Evolutionary conservation across 805 yeast genomes (phyloP).

Genomic region (Candida ulmi): DNA sequence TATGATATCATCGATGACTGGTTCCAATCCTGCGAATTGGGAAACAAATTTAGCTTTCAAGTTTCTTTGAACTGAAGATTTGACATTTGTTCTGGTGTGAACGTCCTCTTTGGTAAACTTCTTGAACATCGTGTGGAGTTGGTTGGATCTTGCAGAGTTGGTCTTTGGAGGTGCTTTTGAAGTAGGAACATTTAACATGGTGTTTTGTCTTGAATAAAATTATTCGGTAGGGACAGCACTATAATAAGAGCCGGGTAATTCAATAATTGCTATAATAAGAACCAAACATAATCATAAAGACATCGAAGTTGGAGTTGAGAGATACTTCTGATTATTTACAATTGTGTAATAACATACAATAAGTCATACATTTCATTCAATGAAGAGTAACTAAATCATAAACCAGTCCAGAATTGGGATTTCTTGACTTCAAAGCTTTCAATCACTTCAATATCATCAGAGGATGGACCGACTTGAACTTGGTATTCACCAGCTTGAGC

Average conservation of each 20-base stretch:
- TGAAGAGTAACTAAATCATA: background rate
- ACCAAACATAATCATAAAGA: no score
- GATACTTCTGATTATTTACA: no score
- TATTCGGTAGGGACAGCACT: background rate
- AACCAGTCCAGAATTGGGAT: background rate
- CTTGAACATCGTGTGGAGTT: no score
- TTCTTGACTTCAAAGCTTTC: conserved; percentile 1
- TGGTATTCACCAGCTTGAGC: conserved; percentile 45
- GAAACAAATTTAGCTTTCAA: conserved; percentile 66
- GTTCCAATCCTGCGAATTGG: conserved; percentile 72
- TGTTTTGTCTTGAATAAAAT: no score
- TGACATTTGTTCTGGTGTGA: conserved; percentile 85
- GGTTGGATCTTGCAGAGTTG: no score
- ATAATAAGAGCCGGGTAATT: no score
- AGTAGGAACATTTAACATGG: no score
- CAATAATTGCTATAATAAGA: no score
- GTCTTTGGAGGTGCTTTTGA: no score
- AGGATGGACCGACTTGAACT: conserved; percentile 37
- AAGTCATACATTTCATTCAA: no score
- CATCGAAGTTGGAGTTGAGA: no score
- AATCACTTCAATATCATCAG: conserved; percentile 14
- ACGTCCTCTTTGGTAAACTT: conserved; percentile 80
- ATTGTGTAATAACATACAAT: no score
- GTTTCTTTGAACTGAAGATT: conserved; percentile 92
- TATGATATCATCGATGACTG: conserved; percentile 70